phyloP scores from a whole-genome alignment of 148 eudicot species.

The Tetragonia tetragonoides region DNA sequence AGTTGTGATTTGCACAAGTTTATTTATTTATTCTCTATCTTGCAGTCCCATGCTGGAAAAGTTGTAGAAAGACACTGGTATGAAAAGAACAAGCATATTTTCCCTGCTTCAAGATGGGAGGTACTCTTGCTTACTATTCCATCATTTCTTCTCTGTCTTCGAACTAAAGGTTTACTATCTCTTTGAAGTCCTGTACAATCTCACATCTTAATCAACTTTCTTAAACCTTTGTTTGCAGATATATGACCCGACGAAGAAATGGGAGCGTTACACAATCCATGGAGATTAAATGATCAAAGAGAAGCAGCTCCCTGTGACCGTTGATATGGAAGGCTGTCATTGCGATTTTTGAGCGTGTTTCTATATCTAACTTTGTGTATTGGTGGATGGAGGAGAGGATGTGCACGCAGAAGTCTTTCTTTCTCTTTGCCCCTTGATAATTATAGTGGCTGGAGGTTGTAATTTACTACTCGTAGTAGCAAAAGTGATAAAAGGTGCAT shows the following conservation, averaged over 20 bases:
- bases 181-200: neutral
- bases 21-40: constrained; percentile 1
- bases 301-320: neutral
- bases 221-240: constrained; percentile 45
- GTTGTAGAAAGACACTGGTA: constrained; percentile 99
- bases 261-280: constrained; percentile 96
- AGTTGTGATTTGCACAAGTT: neutral
- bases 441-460: neutral
- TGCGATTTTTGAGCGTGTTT: neutral
- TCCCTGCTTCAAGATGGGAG: constrained; percentile 99
- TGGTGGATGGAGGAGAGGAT: too few species aligned
- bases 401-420: neutral
- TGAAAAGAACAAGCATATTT: constrained; percentile 97
- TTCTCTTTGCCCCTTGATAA: neutral
- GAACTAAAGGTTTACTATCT: neutral
- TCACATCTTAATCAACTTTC: neutral
- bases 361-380: constrained; percentile 7
- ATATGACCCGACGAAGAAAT: constrained; percentile 86
- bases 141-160: constrained; percentile 14
- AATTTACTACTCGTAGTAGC: neutral
- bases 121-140: constrained; percentile 32
- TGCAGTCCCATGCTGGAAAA: constrained; percentile 98
- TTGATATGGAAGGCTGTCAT: neutral
- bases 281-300: constrained; percentile 52
- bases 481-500: too few species aligned